phyloP scores from a whole-genome alignment of 2,329 filamentous ascomycete genomes.

The Apiospora koreana region DNA sequence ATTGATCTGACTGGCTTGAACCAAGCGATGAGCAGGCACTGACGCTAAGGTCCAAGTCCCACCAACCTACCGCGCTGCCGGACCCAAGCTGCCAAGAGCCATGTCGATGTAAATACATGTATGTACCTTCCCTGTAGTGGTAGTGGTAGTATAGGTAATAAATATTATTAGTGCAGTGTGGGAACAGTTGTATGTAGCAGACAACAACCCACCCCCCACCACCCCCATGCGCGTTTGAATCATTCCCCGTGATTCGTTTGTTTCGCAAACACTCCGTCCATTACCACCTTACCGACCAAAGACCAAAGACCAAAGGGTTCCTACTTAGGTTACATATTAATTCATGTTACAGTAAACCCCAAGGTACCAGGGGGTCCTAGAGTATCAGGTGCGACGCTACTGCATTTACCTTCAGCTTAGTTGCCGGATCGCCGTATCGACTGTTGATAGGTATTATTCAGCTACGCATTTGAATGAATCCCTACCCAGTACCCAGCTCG shows the following conservation, averaged over 20 bases:
- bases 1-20: background rate
- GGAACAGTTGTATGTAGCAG: background rate
- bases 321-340: background rate
- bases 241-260: background rate
- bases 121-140: no score
- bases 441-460: background rate
- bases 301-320: background rate
- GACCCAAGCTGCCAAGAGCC: background rate
- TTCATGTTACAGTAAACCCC: background rate
- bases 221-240: background rate
- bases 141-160: no score
- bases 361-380: background rate
- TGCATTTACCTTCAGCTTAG: background rate
- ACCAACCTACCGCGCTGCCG: background rate
- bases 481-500: constrained; percentile 2
- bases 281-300: no score
- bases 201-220: background rate
- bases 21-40: background rate
- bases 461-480: background rate
- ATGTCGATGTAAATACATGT: background rate
- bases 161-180: background rate
- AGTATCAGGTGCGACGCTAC: background rate
- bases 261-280: background rate
- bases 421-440: background rate
- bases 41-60: background rate